Percentiles rank a stretch among this genome's conserved stretches.
These are phyloP conservation scores for Penicillium maclennaniae DNA, from an alignment of 495 filamentous ascomycete species.

Conservation along the genomic window DNA sequence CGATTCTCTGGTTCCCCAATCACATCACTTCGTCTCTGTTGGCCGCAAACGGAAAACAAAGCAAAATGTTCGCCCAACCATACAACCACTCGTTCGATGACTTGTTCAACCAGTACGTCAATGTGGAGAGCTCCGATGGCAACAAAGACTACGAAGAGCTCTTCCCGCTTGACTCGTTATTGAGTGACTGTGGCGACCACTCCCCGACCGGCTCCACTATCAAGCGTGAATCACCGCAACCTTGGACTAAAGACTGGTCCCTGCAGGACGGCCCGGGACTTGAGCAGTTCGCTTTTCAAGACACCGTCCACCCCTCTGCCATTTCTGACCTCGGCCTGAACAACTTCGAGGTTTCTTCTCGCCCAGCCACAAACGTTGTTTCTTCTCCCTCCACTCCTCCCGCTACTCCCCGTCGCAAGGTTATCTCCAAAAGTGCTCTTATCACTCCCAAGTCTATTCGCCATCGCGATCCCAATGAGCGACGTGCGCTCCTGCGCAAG, in stretches of 20 bases:
- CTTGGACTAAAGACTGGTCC: slow-evolving; percentile 42
- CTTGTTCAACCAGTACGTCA: slow-evolving; percentile 52
- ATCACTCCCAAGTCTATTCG: slow-evolving; percentile 42
- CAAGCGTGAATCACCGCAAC: slow-evolving; percentile 37
- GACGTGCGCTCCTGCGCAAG: slow-evolving; percentile 36
- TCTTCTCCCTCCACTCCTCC: slow-evolving; percentile 44
- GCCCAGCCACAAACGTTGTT: slow-evolving; percentile 18
- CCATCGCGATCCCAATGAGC: slow-evolving; percentile 42
- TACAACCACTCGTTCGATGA: slow-evolving; percentile 51
- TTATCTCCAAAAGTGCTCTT: slow-evolving; percentile 31
- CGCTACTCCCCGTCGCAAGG: slow-evolving; percentile 38
- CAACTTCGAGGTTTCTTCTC: slow-evolving; percentile 34
- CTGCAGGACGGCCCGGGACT: slow-evolving; percentile 31
- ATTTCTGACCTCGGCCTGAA: slow-evolving; percentile 34
- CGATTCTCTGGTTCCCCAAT: slow-evolving; percentile 29
- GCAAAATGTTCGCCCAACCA: slow-evolving; percentile 45
- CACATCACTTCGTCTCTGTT: slow-evolving; percentile 21
- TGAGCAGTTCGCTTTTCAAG: slow-evolving; percentile 37
- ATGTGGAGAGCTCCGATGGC: slow-evolving; percentile 42
- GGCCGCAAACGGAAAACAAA: slow-evolving; percentile 47
- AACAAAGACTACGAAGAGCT: slow-evolving; percentile 46
- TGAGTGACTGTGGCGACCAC: slow-evolving; percentile 45
- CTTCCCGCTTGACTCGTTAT: slow-evolving; percentile 41
- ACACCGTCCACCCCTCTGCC: slow-evolving; percentile 39
- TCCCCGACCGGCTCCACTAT: slow-evolving; percentile 37